phyloP scores from a whole-genome alignment of 192 early-diverging fungal species.

The Coemansia pectinata region DNA sequence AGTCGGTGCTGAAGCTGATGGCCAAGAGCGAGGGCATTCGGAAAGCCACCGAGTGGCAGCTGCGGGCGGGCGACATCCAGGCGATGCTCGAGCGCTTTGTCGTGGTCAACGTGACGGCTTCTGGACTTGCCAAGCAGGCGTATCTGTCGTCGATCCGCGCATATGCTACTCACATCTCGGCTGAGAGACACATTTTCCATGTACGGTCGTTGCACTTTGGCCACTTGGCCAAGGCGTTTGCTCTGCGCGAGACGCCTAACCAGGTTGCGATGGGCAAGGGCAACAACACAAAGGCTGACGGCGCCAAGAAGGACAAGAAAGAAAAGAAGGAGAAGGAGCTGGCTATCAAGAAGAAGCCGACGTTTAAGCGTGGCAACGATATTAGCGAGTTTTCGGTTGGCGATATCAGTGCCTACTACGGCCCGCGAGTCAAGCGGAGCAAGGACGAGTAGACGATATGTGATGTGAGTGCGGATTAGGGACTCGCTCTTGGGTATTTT shows the following conservation, averaged over 20 bases:
- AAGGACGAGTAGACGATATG: slow-evolving; percentile 7
- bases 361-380: slow-evolving; percentile 51
- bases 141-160: slow-evolving; percentile 88
- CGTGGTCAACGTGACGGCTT: slow-evolving; percentile 24
- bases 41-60: slow-evolving; percentile 44
- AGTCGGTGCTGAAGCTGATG: slow-evolving; percentile 55
- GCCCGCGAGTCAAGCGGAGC: slow-evolving; percentile 36
- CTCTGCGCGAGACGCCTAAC: slow-evolving; percentile 88
- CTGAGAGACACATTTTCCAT: slow-evolving; percentile 92
- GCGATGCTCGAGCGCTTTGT: slow-evolving; percentile 49
- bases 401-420: slow-evolving; percentile 50
- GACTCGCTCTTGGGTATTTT: neutral
- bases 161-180: slow-evolving; percentile 87
- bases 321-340: slow-evolving; percentile 42
- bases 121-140: slow-evolving; percentile 71
- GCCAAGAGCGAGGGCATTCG: slow-evolving; percentile 55
- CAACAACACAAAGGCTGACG: slow-evolving; percentile 48
- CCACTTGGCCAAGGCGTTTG: slow-evolving; percentile 96
- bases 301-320: slow-evolving; percentile 40
- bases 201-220: slow-evolving; percentile 93
- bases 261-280: slow-evolving; percentile 57
- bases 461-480: slow-evolving; percentile 1
- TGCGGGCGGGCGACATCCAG: slow-evolving; percentile 49
- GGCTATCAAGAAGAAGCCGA: slow-evolving; percentile 45
- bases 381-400: slow-evolving; percentile 58